Evolutionary conservation across 495 filamentous ascomycete species (phyloP).

Genomic region (Xylaria intraflava): DNA sequence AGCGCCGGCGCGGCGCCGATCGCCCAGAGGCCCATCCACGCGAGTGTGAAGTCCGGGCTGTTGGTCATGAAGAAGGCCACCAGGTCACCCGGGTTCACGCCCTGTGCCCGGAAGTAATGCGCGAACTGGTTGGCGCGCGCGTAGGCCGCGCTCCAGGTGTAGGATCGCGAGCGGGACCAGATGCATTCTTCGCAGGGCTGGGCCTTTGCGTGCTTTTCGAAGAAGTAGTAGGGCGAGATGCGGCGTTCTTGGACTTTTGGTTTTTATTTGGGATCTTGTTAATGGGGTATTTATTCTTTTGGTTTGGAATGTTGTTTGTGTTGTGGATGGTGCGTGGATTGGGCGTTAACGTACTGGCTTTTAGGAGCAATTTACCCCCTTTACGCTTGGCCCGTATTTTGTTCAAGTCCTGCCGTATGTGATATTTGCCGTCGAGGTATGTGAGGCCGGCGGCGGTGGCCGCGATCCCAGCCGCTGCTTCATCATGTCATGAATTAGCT

Average conservation of each 20-base stretch:
- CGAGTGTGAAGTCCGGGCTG: conserved; percentile 59
- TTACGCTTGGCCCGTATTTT: conserved; percentile 26
- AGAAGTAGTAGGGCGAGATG: conserved; percentile 57
- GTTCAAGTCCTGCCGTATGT: conserved; percentile 54
- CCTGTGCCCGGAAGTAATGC: conserved; percentile 52
- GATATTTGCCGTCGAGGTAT: conserved; percentile 67
- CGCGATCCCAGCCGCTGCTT: conserved; percentile 51
- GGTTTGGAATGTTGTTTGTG: background rate
- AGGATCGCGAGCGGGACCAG: conserved; percentile 59
- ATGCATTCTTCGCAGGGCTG: conserved; percentile 49
- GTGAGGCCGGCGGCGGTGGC: conserved; percentile 45
- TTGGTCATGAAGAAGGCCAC: conserved; percentile 67
- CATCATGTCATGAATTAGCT: conserved; percentile 6
- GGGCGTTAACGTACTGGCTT: conserved; percentile 18
- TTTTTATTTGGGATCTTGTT: background rate
- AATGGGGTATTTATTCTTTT: no score
- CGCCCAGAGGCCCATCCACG: conserved; percentile 54
- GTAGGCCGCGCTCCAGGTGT: conserved; percentile 56
- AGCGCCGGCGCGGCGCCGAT: conserved; percentile 64
- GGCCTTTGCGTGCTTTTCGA: conserved; percentile 48
- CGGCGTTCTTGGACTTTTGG: conserved; percentile 44
- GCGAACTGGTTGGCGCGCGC: conserved; percentile 55
- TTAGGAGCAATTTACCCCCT: conserved; percentile 33
- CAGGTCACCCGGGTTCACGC: conserved; percentile 58
- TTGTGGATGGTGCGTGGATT: background rate